Percentiles rank a stretch among this genome's conserved stretches.
Conservation (phyloP, 305 asterid species). For the Fraxinus floribunda region DNA sequence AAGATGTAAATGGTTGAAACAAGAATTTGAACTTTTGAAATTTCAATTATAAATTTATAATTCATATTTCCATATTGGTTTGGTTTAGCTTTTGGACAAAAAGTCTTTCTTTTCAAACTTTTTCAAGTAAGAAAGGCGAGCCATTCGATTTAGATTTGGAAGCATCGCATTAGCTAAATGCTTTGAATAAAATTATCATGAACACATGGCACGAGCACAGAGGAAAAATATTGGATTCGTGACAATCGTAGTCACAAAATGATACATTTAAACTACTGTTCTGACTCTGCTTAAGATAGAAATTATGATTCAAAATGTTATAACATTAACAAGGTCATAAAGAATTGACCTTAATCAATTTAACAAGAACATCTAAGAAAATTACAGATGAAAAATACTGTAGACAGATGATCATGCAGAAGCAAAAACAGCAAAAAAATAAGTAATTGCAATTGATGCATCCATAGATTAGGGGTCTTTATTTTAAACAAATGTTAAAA, state of each 20-base stretch:
- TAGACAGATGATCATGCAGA: conserved; percentile 14
- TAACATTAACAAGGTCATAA: background rate
- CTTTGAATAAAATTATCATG: background rate
- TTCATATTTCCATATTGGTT: conserved; percentile 15
- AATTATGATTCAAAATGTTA: background rate
- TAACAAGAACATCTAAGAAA: conserved; percentile 11
- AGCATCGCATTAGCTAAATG: background rate
- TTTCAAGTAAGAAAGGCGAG: conserved; percentile 26
- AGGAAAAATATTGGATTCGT: conserved; percentile 1
- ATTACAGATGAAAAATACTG: conserved; percentile 17
- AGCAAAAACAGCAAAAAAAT: conserved; percentile 5
- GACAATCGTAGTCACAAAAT: background rate
- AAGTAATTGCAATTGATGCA: conserved; percentile 24
- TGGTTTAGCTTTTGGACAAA: conserved; percentile 30
- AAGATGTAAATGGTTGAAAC: conserved; percentile 25
- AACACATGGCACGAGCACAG: background rate
- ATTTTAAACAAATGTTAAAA: conserved; percentile 20
- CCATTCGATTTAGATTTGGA: conserved; percentile 24
- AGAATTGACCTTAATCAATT: conserved; percentile 14
- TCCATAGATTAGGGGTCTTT: conserved; percentile 19
- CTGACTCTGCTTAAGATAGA: conserved; percentile 3
- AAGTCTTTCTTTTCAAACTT: conserved; percentile 28
- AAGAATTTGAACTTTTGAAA: conserved; percentile 30
- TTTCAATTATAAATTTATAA: conserved; percentile 18
- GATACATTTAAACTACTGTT: background rate